These are phyloP conservation scores for Zoysia japonica DNA, from an alignment of 176 grass and related monocot species.

Conservation along the genomic window DNA sequence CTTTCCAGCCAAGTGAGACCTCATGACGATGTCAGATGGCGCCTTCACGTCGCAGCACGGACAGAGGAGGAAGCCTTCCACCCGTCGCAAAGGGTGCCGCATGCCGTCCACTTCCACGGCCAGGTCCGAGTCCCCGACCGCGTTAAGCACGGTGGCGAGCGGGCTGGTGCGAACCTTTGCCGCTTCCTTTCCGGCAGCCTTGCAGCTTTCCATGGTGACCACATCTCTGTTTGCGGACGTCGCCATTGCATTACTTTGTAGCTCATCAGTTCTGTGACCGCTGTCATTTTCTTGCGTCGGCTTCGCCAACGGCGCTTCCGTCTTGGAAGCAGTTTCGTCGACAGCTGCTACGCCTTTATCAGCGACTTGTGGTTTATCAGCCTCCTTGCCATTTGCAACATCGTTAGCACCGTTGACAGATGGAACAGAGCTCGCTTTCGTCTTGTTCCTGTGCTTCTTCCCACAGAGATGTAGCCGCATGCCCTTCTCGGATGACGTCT, in stretches of 20 bases:
- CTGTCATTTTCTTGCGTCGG: background rate
- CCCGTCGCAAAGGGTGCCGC: background rate
- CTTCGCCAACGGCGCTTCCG: background rate
- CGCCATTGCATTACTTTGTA: background rate
- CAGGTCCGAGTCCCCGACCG: background rate
- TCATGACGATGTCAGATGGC: conserved; percentile 10
- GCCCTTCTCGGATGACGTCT: background rate
- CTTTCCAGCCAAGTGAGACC: conserved; percentile 7
- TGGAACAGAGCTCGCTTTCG: background rate
- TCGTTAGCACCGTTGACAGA: background rate
- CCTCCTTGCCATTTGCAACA: background rate
- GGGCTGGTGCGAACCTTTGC: background rate
- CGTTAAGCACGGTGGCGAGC: background rate
- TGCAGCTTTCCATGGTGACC: background rate
- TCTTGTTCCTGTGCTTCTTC: conserved; percentile 40
- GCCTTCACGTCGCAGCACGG: background rate
- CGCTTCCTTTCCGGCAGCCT: background rate
- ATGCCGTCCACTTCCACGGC: conserved; percentile 2
- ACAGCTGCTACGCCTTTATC: background rate
- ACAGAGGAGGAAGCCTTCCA: conserved; percentile 16
- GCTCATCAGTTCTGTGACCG: too few relatives aligned
- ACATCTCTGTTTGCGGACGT: background rate
- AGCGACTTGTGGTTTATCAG: background rate
- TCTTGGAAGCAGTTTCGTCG: background rate
- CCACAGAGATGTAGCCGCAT: conserved; percentile 27